phyloP scores from a whole-genome alignment of 2,329 filamentous ascomycete genomes.

The Saccharata proteae region DNA sequence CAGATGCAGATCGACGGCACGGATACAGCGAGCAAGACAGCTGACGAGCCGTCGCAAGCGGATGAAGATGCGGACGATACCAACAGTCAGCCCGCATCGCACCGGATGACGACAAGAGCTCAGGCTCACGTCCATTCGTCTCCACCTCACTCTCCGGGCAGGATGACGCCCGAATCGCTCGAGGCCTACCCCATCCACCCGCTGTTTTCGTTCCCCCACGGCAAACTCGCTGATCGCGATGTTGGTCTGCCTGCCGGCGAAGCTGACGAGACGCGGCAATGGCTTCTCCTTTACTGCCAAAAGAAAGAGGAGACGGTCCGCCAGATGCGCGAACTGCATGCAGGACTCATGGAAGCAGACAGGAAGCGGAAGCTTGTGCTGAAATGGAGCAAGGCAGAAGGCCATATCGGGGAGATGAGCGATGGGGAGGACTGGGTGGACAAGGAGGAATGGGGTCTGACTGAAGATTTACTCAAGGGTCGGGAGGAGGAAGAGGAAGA shows the following conservation, averaged over 20 bases:
- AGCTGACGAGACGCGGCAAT: slow-evolving; percentile 64
- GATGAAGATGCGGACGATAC: slow-evolving; percentile 31
- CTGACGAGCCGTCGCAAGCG: neutral
- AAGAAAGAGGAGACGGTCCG: slow-evolving; percentile 78
- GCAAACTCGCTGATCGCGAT: slow-evolving; percentile 54
- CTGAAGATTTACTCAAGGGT: slow-evolving; percentile 66
- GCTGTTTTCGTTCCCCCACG: slow-evolving; percentile 55
- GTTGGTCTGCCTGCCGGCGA: slow-evolving; percentile 60
- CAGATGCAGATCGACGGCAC: slow-evolving; percentile 5
- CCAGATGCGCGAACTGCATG: slow-evolving; percentile 53
- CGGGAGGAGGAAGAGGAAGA: slow-evolving; percentile 66
- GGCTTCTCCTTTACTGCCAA: slow-evolving; percentile 66
- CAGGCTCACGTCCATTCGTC: slow-evolving; percentile 32
- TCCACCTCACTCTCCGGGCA: slow-evolving; percentile 10
- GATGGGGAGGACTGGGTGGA: slow-evolving; percentile 89
- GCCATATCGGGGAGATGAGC: slow-evolving; percentile 65
- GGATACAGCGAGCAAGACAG: slow-evolving; percentile 3
- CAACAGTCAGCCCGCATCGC: slow-evolving; percentile 29
- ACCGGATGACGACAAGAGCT: slow-evolving; percentile 43
- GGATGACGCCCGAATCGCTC: slow-evolving; percentile 31
- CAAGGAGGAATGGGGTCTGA: slow-evolving; percentile 63
- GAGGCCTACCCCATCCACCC: slow-evolving; percentile 53
- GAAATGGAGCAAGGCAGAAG: slow-evolving; percentile 68
- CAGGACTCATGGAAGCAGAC: slow-evolving; percentile 61
- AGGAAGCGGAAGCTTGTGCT: slow-evolving; percentile 59